A percentile compares a stretch with the other conserved stretches of the same genome.
phyloP scores from a whole-genome alignment of 1,139 yeast genomes.

The Petasospora fabianii region DNA sequence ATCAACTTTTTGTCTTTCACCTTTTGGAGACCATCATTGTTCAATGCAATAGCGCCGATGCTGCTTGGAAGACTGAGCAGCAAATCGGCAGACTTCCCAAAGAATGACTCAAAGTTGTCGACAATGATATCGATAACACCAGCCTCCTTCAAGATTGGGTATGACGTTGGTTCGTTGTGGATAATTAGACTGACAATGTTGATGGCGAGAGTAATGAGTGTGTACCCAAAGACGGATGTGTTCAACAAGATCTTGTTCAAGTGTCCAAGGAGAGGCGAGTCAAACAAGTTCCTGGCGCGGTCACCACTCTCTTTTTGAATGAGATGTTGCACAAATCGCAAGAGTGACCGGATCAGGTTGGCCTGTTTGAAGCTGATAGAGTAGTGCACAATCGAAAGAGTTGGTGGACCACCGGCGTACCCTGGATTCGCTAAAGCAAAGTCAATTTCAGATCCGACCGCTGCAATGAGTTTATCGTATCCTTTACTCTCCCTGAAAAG shows the following conservation, averaged over 20 bases:
- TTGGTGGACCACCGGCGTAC: slow-evolving; percentile 52
- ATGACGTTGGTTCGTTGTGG: slow-evolving; percentile 91
- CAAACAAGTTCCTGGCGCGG: slow-evolving; percentile 78
- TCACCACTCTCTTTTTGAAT: slow-evolving; percentile 78
- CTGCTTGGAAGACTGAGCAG: slow-evolving; percentile 67
- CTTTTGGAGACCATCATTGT: slow-evolving; percentile 63
- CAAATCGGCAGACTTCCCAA: slow-evolving; percentile 57
- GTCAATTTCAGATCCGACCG: slow-evolving; percentile 64
- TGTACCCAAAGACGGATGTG: slow-evolving; percentile 64
- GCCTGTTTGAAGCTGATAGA: slow-evolving; percentile 64
- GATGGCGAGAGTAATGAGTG: slow-evolving; percentile 59
- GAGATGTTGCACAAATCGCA: slow-evolving; percentile 63
- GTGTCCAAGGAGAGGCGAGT: slow-evolving; percentile 67
- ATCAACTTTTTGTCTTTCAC: slow-evolving; percentile 49
- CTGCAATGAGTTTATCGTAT: slow-evolving; percentile 54
- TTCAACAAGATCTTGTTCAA: slow-evolving; percentile 58
- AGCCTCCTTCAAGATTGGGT: slow-evolving; percentile 75
- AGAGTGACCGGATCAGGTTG: slow-evolving; percentile 46
- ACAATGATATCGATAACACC: slow-evolving; percentile 65
- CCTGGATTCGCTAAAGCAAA: slow-evolving; percentile 57
- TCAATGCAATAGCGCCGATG: slow-evolving; percentile 80
- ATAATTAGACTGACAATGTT: slow-evolving; percentile 70
- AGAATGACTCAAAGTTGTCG: slow-evolving; percentile 47
- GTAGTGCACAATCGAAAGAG: slow-evolving; percentile 51
- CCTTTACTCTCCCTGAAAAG: slow-evolving; percentile 70